Percentiles rank a stretch among this genome's conserved stretches.
phyloP scores from a whole-genome alignment of 768 basidiomycete genomes.

The Pisolithus tinctorius region DNA sequence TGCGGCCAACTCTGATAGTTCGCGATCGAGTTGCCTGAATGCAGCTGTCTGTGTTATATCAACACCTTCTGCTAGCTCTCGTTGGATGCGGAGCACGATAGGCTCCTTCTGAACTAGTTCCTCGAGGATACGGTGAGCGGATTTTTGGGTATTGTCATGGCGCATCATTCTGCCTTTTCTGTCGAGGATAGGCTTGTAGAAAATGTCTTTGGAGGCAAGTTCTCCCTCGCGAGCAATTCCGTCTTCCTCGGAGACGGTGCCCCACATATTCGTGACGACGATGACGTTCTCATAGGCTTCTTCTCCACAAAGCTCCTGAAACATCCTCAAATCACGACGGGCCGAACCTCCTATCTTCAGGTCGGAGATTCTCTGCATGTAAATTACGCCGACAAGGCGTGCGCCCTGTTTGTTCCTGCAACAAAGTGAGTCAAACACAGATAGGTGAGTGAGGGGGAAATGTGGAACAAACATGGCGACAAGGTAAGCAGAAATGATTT shows the following conservation, averaged over 20 bases:
- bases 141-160: slow-evolving; percentile 35
- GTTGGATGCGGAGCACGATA: slow-evolving; percentile 44
- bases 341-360: slow-evolving; percentile 43
- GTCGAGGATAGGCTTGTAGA: slow-evolving; percentile 46
- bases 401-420: slow-evolving; percentile 28
- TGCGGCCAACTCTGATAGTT: slow-evolving; percentile 40
- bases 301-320: slow-evolving; percentile 48
- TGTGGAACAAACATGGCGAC: slow-evolving; percentile 22
- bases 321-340: slow-evolving; percentile 43
- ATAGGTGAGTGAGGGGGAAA: background rate
- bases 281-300: slow-evolving; percentile 43
- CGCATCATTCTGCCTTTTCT: slow-evolving; percentile 39
- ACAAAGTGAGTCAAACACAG: background rate
- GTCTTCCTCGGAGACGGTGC: slow-evolving; percentile 28
- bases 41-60: slow-evolving; percentile 50
- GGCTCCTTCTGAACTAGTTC: slow-evolving; percentile 36
- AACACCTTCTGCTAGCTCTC: slow-evolving; percentile 42
- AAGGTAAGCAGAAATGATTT: slow-evolving; percentile 39
- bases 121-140: slow-evolving; percentile 40
- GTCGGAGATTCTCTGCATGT: slow-evolving; percentile 48
- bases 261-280: slow-evolving; percentile 52
- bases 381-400: slow-evolving; percentile 43
- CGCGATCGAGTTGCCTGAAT: slow-evolving; percentile 43
- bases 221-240: slow-evolving; percentile 40
- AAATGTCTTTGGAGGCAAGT: slow-evolving; percentile 32